Conservation (phyloP, 495 filamentous ascomycete species). For the Aspergillus diversus region DNA sequence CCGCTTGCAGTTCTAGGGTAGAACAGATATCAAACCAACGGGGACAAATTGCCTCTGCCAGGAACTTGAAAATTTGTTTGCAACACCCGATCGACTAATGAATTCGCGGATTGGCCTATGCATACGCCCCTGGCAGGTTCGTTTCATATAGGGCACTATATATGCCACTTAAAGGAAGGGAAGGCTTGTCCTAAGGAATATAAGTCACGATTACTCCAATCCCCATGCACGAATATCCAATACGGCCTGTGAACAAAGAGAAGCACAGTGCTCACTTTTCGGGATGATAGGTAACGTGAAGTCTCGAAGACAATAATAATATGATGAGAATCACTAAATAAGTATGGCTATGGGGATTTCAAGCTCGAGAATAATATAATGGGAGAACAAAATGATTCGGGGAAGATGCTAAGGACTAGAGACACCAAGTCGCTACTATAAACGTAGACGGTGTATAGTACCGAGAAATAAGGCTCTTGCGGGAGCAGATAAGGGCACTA, state of each 20-base stretch:
- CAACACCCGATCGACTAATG: no score
- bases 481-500: no score
- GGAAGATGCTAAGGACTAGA: no score
- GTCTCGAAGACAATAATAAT: not conserved
- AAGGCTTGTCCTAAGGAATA: slow-evolving; percentile 5
- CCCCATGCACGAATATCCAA: slow-evolving; percentile 3
- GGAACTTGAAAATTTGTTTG: no score
- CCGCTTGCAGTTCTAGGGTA: not conserved
- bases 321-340: not conserved
- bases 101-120: not conserved
- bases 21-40: no score
- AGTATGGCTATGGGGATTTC: no score
- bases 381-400: no score
- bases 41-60: no score
- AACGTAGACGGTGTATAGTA: no score
- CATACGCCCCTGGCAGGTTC: not conserved
- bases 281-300: not conserved
- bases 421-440: no score
- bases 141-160: not conserved
- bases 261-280: slow-evolving; percentile 15
- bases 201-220: slow-evolving; percentile 13
- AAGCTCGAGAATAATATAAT: no score
- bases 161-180: not conserved
- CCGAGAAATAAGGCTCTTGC: no score
- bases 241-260: slow-evolving; percentile 1